Evolutionary conservation across 2,329 filamentous ascomycete genomes (phyloP), one percentile per base, ranked within the genome.

Genomic region (Coleophoma eucalyptorum): DNA sequence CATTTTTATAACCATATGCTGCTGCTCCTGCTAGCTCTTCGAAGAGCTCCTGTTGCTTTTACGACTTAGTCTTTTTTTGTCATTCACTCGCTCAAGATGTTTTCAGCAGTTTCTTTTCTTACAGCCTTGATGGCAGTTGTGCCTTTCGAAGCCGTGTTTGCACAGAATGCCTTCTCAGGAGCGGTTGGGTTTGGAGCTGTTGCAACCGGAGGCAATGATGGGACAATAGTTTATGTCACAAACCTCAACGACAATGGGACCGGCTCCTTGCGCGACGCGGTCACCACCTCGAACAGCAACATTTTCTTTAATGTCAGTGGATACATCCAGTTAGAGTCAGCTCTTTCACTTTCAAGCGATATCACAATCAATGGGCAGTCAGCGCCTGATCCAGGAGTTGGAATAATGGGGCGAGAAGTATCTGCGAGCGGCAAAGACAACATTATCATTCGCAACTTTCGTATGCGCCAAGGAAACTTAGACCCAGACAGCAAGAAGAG

Each of bases 371-470:
- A 74, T 4, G 73, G 74, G 5, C 72, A 76, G 54, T 76, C 72
- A 0, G 74, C 74, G 4, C 73, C 73, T 1, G 67, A 69, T 5
- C 74, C 68, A 20, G 74, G 55, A 69, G 69, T 58, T 69, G 65
- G 40, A 57, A 72, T 62, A 64, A 73, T 57, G 65, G 67, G 52
- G 13, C 56, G 38, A 10, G 62, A 62, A 37, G 15, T 21, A 26
- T 55, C 47, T n/a, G 43, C 49, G 4, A 37, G 16, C 32, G 33
- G 15, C 35, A 35, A 49, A 18, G 15, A 11, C 58, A 72, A 80
- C 40, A 68, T 73, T 26, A 79, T 81, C 52, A 72, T 79, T 32
- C 72, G 78, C n/a, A 79, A 81, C 60, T 70, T 81, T 18, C 71
- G 77, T 16, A 73, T 81, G 49, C 73, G 77, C 21, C 79, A 79